Percentiles rank a stretch among this genome's conserved stretches.
These are phyloP conservation scores for Oldenlandia corymbosa DNA, from an alignment of 257 asterid species.

Conservation along the genomic window DNA sequence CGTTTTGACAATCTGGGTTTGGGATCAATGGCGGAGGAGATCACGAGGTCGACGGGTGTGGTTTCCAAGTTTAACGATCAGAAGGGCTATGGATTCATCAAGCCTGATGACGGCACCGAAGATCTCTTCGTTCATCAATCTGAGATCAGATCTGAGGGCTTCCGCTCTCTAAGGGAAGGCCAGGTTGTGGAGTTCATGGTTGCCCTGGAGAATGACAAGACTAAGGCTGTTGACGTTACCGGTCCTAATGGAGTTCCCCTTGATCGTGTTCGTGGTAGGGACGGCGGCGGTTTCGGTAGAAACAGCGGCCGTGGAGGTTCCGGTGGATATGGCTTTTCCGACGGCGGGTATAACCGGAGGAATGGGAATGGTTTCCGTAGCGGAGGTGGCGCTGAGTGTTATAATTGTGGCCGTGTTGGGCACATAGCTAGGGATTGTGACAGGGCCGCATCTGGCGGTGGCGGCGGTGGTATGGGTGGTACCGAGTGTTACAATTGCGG, in stretches of 20 bases:
- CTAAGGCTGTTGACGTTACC: slow-evolving; percentile 65
- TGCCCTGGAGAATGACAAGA: slow-evolving; percentile 44
- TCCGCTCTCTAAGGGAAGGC: slow-evolving; percentile 65
- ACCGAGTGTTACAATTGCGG: slow-evolving; percentile 38
- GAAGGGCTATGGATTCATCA: slow-evolving; percentile 82
- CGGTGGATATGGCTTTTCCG: slow-evolving; percentile 34
- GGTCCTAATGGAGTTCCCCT: slow-evolving; percentile 57
- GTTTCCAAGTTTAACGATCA: slow-evolving; percentile 57
- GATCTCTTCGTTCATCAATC: slow-evolving; percentile 87
- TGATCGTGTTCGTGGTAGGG: slow-evolving; percentile 16
- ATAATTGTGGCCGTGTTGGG: slow-evolving; percentile 36
- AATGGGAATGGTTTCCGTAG: slow-evolving; percentile 23
- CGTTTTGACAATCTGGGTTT: neutral
- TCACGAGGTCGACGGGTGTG: slow-evolving; percentile 50
- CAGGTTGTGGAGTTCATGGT: slow-evolving; percentile 69
- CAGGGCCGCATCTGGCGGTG: slow-evolving; percentile 11
- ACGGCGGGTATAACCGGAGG: slow-evolving; percentile 27
- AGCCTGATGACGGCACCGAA: slow-evolving; percentile 62
- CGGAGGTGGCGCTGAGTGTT: slow-evolving; percentile 38
- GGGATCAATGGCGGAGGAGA: slow-evolving; percentile 61
- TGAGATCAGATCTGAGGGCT: slow-evolving; percentile 72
- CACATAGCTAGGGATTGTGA: slow-evolving; percentile 47
- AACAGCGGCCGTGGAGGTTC: slow-evolving; percentile 21
- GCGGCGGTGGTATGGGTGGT: slow-evolving; percentile 21
- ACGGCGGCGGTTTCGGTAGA: slow-evolving; percentile 23